These are phyloP conservation scores for Irpex rosettiformis DNA, from an alignment of 1,284 basidiomycete species.

Conservation along the genomic window DNA sequence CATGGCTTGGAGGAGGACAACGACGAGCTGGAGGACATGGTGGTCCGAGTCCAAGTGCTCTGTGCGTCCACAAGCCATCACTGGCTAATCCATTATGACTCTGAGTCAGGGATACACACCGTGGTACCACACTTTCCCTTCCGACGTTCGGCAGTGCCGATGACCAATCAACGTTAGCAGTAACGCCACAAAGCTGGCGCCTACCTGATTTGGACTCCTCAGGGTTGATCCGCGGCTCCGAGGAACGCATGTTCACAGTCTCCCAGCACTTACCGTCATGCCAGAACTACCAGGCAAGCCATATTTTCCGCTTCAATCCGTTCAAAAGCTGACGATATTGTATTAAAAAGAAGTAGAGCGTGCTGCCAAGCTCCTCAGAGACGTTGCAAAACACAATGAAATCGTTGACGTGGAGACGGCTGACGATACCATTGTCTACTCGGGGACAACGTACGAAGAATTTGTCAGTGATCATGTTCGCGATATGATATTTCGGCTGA, in stretches of 20 bases:
- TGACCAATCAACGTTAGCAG: neutral
- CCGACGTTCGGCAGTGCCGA: neutral
- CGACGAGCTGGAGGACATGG: neutral
- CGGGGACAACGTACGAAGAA: constrained; percentile 51
- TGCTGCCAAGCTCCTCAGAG: constrained; percentile 57
- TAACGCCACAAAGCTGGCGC: constrained; percentile 1
- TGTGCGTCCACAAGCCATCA: neutral
- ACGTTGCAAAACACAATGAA: constrained; percentile 51
- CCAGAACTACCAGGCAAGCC: neutral
- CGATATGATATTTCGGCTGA: neutral
- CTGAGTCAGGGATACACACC: neutral
- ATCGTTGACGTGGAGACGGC: constrained; percentile 58
- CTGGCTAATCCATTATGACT: neutral
- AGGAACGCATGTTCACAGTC: neutral
- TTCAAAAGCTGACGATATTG: neutral
- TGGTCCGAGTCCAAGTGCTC: neutral
- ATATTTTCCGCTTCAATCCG: neutral
- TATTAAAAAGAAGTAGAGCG: constrained; percentile 69
- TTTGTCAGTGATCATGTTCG: constrained; percentile 47
- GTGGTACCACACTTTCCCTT: too few relatives aligned
- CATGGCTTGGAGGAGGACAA: constrained; percentile 9
- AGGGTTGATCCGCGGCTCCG: neutral
- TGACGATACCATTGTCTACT: constrained; percentile 72
- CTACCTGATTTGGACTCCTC: neutral
- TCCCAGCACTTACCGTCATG: neutral